A percentile compares a stretch with the other conserved stretches of the same genome.
These are phyloP conservation scores for Lentinula sp. DNA, from an alignment of 768 basidiomycete genomes.

Conservation along the genomic window DNA sequence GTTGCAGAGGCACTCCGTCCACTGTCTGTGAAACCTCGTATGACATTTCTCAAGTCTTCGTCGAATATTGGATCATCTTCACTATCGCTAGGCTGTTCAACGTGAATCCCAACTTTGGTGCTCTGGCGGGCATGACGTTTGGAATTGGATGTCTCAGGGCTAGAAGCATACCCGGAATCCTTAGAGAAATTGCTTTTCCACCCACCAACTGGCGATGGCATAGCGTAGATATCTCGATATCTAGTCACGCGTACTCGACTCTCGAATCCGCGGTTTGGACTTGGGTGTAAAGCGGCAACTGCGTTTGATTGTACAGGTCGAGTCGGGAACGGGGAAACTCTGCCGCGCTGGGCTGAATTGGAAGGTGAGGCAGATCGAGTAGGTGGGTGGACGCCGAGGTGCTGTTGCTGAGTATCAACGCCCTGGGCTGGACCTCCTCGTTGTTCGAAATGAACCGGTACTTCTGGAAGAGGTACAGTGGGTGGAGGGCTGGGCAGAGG, in stretches of 20 bases:
- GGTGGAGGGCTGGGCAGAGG: conserved; percentile 50
- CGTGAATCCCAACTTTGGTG: conserved; percentile 8
- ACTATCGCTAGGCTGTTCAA: conserved; percentile 12
- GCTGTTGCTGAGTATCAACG: neutral
- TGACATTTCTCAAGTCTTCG: conserved; percentile 28
- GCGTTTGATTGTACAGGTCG: conserved; percentile 25
- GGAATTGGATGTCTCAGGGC: conserved; percentile 3
- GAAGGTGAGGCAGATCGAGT: conserved; percentile 2
- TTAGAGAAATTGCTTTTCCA: neutral
- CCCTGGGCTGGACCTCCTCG: neutral
- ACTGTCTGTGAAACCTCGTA: conserved; percentile 24
- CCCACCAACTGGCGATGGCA: conserved; percentile 10
- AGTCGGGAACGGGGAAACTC: conserved; percentile 46
- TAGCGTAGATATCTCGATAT: conserved; percentile 26
- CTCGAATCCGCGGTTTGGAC: conserved; percentile 18
- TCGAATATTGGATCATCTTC: conserved; percentile 20
- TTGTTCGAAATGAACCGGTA: conserved; percentile 14
- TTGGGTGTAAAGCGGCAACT: conserved; percentile 12
- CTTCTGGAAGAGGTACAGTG: conserved; percentile 32
- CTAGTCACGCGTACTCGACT: conserved; percentile 20
- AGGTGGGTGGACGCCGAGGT: neutral
- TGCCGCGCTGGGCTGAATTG: conserved; percentile 29
- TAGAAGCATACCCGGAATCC: neutral
- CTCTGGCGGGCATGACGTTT: conserved; percentile 4
- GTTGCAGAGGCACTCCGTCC: conserved; percentile 14